Percentiles rank a stretch among this genome's conserved stretches.
Evolutionary conservation across 1,284 basidiomycete genomes (phyloP).

Genomic region (Hymenochaete sp.): DNA sequence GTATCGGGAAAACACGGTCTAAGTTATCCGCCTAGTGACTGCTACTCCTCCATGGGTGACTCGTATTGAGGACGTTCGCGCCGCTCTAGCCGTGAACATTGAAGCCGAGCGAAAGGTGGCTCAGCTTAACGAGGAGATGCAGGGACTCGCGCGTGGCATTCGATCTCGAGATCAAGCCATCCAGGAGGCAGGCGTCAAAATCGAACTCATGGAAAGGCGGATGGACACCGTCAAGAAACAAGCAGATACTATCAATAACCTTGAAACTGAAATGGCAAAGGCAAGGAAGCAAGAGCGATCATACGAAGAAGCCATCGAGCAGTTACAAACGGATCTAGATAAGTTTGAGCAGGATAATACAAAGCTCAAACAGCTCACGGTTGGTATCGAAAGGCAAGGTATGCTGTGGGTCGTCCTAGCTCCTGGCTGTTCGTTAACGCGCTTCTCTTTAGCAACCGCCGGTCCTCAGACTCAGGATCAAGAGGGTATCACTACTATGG

Average conservation of each 20-base stretch:
- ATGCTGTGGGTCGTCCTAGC: constrained; percentile 21
- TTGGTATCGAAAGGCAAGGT: constrained; percentile 61
- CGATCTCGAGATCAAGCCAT: constrained; percentile 82
- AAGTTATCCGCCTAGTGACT: constrained; percentile 41
- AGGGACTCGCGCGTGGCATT: constrained; percentile 76
- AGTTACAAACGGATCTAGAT: constrained; percentile 85
- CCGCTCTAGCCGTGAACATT: constrained; percentile 74
- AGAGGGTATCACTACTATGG: constrained; percentile 51
- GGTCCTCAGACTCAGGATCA: constrained; percentile 47
- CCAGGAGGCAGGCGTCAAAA: constrained; percentile 86
- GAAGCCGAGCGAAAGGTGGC: constrained; percentile 86
- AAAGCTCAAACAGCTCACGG: constrained; percentile 64
- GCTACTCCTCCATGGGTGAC: constrained; percentile 81
- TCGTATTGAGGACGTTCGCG: constrained; percentile 83
- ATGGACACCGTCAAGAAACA: constrained; percentile 87
- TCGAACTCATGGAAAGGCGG: constrained; percentile 88
- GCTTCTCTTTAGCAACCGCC: constrained; percentile 5
- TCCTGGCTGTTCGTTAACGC: constrained; percentile 5
- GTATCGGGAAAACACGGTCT: constrained; percentile 5
- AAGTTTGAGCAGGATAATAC: constrained; percentile 79
- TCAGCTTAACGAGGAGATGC: constrained; percentile 83
- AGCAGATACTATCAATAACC: constrained; percentile 72
- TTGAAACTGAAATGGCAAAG: constrained; percentile 76
- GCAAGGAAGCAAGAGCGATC: constrained; percentile 79
- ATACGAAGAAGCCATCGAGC: constrained; percentile 90